A percentile compares a stretch with the other conserved stretches of the same genome.
Evolutionary conservation across 257 asterid species (phyloP).

Genomic region (Linaria vulgaris): DNA sequence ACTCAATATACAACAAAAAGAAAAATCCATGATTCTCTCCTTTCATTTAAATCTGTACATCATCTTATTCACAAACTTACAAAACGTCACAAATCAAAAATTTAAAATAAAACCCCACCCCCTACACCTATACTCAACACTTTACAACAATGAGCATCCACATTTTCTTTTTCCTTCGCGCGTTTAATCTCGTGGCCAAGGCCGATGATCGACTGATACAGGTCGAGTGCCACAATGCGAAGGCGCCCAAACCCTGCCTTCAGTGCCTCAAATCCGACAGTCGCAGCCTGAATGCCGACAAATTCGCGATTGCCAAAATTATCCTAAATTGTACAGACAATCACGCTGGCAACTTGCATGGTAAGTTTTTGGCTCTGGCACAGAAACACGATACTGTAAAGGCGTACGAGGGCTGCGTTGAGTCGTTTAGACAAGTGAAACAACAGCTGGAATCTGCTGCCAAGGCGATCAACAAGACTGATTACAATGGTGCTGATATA

Average conservation of each 20-base stretch:
- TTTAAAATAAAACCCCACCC: background rate
- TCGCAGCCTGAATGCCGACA: conserved; percentile 16
- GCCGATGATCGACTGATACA: conserved; percentile 15
- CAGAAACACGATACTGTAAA: background rate
- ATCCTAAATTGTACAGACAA: background rate
- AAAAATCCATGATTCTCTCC: background rate
- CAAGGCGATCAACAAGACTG: conserved; percentile 14
- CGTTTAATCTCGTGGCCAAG: background rate
- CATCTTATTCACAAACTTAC: background rate
- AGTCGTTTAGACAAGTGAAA: conserved; percentile 1
- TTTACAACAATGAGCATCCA: background rate
- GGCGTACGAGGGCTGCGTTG: conserved; percentile 4
- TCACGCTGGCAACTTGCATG: conserved; percentile 7
- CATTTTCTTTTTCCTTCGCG: conserved; percentile 9
- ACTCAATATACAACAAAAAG: background rate
- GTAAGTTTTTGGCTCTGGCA: conserved; percentile 4
- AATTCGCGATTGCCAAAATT: conserved; percentile 11
- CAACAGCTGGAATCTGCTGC: conserved; percentile 14
- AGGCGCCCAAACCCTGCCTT: conserved; percentile 16
- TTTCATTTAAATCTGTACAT: background rate
- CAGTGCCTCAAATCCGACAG: conserved; percentile 20
- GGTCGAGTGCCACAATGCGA: conserved; percentile 17
- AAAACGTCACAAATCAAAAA: background rate
- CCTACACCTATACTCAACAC: background rate
- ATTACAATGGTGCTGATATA: conserved; percentile 18